These are phyloP conservation scores for Ophiostoma fasciatum DNA, from an alignment of 2,329 filamentous ascomycete species.

Conservation along the genomic window DNA sequence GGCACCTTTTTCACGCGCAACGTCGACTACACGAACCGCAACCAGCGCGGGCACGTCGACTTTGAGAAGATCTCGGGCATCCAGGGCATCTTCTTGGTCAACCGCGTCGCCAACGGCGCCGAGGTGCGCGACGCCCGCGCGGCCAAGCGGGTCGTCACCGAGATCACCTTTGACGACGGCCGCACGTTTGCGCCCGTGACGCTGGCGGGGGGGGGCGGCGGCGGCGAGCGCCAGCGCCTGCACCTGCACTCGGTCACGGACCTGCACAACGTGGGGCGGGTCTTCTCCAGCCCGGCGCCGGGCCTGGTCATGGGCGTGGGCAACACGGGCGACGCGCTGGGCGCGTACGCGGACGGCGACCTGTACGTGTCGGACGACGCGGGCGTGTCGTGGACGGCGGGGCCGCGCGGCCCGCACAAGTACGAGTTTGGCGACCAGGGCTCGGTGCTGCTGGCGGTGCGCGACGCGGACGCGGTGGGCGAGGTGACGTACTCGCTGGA, in stretches of 20 bases:
- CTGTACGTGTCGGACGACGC: constrained; percentile 86
- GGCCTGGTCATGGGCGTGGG: constrained; percentile 90
- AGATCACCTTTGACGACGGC: constrained; percentile 93
- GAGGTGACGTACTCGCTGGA: constrained; percentile 67
- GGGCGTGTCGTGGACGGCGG: constrained; percentile 66
- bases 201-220: constrained; percentile 35
- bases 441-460: constrained; percentile 70
- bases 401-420: constrained; percentile 70
- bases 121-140: constrained; percentile 44
- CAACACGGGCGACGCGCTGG: constrained; percentile 66
- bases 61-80: constrained; percentile 90
- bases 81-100: constrained; percentile 83
- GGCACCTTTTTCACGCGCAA: constrained; percentile 93
- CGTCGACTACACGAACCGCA: constrained; percentile 82
- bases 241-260: constrained; percentile 91
- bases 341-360: constrained; percentile 56
- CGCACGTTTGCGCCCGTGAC: constrained; percentile 66
- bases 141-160: constrained; percentile 56
- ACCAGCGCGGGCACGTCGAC: constrained; percentile 62
- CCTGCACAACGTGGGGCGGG: constrained; percentile 63
- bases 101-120: constrained; percentile 74
- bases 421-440: constrained; percentile 95
- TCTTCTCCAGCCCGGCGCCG: constrained; percentile 88
- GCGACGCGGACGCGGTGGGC: constrained; percentile 50
- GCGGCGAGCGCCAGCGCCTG: constrained; percentile 29